Base-by-base conservation (phyloP, 2,329 filamentous ascomycete species). In the Exserohilum turcica region DNA sequence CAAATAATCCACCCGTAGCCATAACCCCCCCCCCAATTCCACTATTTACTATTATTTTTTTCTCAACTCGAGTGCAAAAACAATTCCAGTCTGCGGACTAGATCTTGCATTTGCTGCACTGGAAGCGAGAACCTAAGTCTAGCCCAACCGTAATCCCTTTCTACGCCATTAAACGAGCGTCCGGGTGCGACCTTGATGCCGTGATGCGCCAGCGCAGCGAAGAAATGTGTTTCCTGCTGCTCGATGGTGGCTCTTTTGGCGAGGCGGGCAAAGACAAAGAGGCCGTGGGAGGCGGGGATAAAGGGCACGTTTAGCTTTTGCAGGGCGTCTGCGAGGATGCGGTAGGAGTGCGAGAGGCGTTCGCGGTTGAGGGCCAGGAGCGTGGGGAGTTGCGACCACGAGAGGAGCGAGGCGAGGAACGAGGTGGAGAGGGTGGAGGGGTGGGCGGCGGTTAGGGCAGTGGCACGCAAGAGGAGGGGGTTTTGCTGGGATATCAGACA, bases 401-500 rank as follows among this genome's bases (percentile, higher is more conserved):
- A 54, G 4, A 72, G 60, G 3, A 72, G 57, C 6, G 57, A 58
- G 10, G 58, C 47, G 13, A 71, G 57, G 42, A 60, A 65, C 5
- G 66, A 46, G 2, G 62, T 52, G 10, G 61, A 54, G 39, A 69
- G 42, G 36, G 52, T 63, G 37, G 60, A 63, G 7, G 60, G 59
- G 43, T 64, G 65, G 5, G 56, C 38, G 5, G 62, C 61, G 1
- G 67, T 48, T 3, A 67, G 43, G 6, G 64, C 48, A 6, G 70
- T 28, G 13, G 64, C 59, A 0, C 40, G n/a, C 18, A 61, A 42
- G n/a, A 72, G 57, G 3, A 61, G 43, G 2, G 65, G 63, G 39
- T 68, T 69, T 45, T 66, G 61, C 33, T 72, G 70, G 9, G 70
- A 66, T 19, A 72, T 49, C 10, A 71, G 38, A 38, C 70, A 72